Evolutionary conservation across 1,284 basidiomycete genomes (phyloP).

Genomic region (Trichosporon faecale): DNA sequence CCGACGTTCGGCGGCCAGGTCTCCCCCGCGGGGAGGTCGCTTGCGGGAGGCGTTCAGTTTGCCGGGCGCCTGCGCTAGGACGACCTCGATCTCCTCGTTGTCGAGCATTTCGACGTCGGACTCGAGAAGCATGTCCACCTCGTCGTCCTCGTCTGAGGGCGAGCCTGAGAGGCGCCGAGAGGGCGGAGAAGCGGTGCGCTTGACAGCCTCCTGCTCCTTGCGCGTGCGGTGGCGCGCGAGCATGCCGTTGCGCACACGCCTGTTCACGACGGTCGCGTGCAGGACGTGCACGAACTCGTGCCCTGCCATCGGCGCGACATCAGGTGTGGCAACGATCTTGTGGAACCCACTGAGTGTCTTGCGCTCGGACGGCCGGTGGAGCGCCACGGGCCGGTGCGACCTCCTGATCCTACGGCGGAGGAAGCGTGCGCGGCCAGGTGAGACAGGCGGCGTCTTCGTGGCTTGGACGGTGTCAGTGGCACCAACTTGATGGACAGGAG

Average conservation of each 20-base stretch:
- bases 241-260: background rate
- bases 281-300: background rate
- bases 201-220: background rate
- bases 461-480: background rate
- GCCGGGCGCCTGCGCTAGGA: background rate
- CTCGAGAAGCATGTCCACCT: conserved; percentile 12
- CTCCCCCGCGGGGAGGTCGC: background rate
- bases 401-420: background rate
- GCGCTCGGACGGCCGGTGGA: background rate
- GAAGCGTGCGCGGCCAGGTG: background rate
- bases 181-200: background rate
- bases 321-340: background rate
- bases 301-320: background rate
- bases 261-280: background rate
- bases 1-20: background rate
- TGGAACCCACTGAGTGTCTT: conserved; percentile 1
- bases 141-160: conserved; percentile 1
- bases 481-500: background rate
- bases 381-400: background rate
- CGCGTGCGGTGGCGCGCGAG: conserved; percentile 11
- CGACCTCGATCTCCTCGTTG: conserved; percentile 13
- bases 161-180: background rate
- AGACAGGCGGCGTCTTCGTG: background rate
- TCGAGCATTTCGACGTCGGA: conserved; percentile 18
- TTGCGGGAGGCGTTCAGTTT: background rate